Base-by-base conservation (phyloP, 106 monocot genomes). In the Acorus calamus region DNA sequence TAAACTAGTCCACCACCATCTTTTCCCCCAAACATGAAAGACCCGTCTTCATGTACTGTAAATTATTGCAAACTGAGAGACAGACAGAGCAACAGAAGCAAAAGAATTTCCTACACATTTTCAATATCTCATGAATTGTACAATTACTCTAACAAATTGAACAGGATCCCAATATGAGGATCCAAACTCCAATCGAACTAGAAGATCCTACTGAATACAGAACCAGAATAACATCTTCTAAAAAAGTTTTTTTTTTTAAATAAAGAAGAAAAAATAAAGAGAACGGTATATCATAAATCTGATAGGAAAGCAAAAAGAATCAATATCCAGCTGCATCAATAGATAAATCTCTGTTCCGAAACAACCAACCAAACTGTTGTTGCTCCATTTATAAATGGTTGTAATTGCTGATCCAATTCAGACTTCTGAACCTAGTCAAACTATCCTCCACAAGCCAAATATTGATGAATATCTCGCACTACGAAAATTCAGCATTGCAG, bases 61-160 rank as follows among this genome's bases (percentile, higher is more conserved):
- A 28, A 28, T 28, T 28, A 28, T 28, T 28, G 28, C 28, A 28
- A 28, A 28, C 28, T 28, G 28, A 28, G 28, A 28, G 28, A 28
- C 28, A 6, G 11, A n/a, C 42, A 5, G 10, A 66, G 2, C 11
- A 53, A 6, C 2, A 3, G 2, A 2, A 50, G 9, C 9, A 64
- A 78, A 77, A 77, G 61, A 72, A 75, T 78, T 55, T 71, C 69
- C 83, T 79, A 68, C 75, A 83, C 83, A 83, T 65, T 83, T 76
- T 61, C 52, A 71, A 69, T 69, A 65, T 79, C 54, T 71, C 53
- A 59, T 71, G 68, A 79, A 75, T 75, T 47, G 50, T 49, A 73
- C 66, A 69, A 64, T 61, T 73, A 76, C 71, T 60, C n/a, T 44
- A 54, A 6, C 48, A 62, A 14, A 54, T 78, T 66, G 41, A 64